Evolutionary conservation across 148 eudicot genomes (phyloP).

Genomic region (Chenopodium suecicum): DNA sequence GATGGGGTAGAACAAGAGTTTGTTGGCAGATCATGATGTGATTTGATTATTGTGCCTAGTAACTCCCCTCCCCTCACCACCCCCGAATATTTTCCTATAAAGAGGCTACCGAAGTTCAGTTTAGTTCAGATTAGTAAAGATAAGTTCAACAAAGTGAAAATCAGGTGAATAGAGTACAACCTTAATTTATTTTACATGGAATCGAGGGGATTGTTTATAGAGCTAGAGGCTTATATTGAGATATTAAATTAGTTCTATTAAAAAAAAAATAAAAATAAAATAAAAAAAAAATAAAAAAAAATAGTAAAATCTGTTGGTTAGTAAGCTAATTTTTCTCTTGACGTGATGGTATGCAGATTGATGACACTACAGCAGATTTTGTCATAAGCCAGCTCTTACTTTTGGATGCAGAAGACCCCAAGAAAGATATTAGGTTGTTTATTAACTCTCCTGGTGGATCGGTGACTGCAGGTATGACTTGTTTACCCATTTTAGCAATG

Average conservation of each 20-base stretch:
- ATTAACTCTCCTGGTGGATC: slow-evolving; percentile 97
- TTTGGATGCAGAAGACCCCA: slow-evolving; percentile 83
- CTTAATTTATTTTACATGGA: too few species aligned
- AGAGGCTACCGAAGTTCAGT: too few species aligned
- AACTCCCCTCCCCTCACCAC: too few species aligned
- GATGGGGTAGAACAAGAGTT: too few species aligned
- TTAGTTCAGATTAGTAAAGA: too few species aligned
- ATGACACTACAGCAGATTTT: slow-evolving; percentile 84
- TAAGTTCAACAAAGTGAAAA: too few species aligned
- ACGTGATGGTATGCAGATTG: slow-evolving; percentile 59
- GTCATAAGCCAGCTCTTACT: slow-evolving; percentile 80
- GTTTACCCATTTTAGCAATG: background rate
- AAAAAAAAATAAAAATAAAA: too few species aligned
- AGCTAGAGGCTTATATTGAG: background rate
- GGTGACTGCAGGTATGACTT: slow-evolving; percentile 68
- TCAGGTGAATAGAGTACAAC: too few species aligned
- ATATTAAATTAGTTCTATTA: background rate
- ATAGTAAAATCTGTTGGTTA: background rate
- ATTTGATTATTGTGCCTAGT: too few species aligned
- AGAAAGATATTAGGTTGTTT: slow-evolving; percentile 74
- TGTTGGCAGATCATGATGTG: too few species aligned
- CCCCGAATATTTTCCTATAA: too few species aligned
- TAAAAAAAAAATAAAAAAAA: too few species aligned
- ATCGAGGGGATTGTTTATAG: background rate
- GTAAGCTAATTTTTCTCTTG: slow-evolving; percentile 6